These are phyloP conservation scores for Yamadazyma ubonensis DNA, from an alignment of 805 yeast genomes.

Conservation along the genomic window DNA sequence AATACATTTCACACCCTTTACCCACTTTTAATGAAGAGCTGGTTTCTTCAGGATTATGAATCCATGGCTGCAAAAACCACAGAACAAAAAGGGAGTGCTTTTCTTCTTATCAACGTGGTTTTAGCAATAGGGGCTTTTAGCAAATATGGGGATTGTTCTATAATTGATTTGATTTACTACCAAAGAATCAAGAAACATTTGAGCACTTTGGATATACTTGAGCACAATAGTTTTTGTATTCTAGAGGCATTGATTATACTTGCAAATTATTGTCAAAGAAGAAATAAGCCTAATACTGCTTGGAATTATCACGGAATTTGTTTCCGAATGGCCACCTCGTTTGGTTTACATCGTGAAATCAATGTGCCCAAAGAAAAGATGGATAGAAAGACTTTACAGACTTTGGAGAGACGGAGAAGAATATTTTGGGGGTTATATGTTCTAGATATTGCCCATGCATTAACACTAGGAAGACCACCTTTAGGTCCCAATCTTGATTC, in stretches of 20 bases:
- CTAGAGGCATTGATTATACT: slow-evolving; percentile 42
- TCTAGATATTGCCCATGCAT: slow-evolving; percentile 62
- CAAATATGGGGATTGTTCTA: slow-evolving; percentile 51
- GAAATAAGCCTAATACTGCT: slow-evolving; percentile 65
- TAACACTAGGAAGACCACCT: slow-evolving; percentile 65
- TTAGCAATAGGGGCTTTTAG: slow-evolving; percentile 74
- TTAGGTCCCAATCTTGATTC: slow-evolving; percentile 46
- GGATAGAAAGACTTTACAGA: slow-evolving; percentile 1
- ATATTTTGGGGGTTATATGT: slow-evolving; percentile 69
- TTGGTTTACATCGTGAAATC: slow-evolving; percentile 59
- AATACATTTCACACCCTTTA: slow-evolving; percentile 42
- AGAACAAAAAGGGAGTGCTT: slow-evolving; percentile 37
- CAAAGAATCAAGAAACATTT: slow-evolving; percentile 47
- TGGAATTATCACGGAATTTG: slow-evolving; percentile 69
- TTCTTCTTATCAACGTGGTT: slow-evolving; percentile 51
- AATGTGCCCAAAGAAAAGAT: slow-evolving; percentile 12
- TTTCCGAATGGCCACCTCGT: slow-evolving; percentile 62
- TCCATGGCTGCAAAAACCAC: slow-evolving; percentile 38
- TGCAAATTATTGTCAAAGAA: slow-evolving; percentile 61
- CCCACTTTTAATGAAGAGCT: slow-evolving; percentile 1
- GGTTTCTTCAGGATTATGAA: slow-evolving; percentile 45
- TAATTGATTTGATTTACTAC: slow-evolving; percentile 50
- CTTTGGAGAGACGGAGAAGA: slow-evolving; percentile 54
- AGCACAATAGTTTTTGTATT: slow-evolving; percentile 56
- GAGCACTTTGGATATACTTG: slow-evolving; percentile 47